These are phyloP conservation scores for Metroxylon sagu DNA, from an alignment of 176 grass and related monocot species.

Conservation along the genomic window DNA sequence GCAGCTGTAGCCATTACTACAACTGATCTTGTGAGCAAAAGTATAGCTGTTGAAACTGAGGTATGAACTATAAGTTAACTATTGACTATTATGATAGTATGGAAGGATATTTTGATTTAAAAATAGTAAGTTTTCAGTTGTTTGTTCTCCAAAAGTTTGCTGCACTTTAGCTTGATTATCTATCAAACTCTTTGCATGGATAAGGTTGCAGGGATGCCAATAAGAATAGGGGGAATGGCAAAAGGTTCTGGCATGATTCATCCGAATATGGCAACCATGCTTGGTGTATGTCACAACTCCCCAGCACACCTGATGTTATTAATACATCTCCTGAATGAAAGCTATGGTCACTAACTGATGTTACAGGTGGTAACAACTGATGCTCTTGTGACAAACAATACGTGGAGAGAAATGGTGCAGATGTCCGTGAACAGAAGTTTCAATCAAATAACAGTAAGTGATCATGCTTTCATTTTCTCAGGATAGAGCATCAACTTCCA, in stretches of 20 bases:
- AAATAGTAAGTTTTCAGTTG: too few species aligned
- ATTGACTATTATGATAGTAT: background rate
- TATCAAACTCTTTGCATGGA: conserved; percentile 22
- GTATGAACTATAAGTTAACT: conserved; percentile 24
- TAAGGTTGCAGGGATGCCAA: conserved; percentile 80
- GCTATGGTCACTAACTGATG: conserved; percentile 22
- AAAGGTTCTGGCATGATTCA: conserved; percentile 99
- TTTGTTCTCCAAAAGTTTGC: background rate
- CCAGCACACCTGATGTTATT: background rate
- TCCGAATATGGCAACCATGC: conserved; percentile 99
- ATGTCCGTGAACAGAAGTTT: conserved; percentile 86
- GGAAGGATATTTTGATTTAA: too few species aligned
- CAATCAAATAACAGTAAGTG: conserved; percentile 94
- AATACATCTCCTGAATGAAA: background rate
- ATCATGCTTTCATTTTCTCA: background rate
- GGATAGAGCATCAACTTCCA: background rate
- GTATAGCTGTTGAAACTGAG: conserved; percentile 80
- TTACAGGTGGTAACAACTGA: conserved; percentile 91
- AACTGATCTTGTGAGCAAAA: conserved; percentile 99
- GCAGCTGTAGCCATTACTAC: conserved; percentile 94
- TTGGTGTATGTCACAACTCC: conserved; percentile 49
- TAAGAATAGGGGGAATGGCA: conserved; percentile 92
- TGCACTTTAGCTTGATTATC: conserved; percentile 7
- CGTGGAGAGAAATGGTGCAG: conserved; percentile 88
- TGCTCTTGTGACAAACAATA: conserved; percentile 56